Evolutionary conservation across 2,329 filamentous ascomycete genomes (phyloP), one percentile per base, ranked within the genome.

Genomic region (Alternaria panax): DNA sequence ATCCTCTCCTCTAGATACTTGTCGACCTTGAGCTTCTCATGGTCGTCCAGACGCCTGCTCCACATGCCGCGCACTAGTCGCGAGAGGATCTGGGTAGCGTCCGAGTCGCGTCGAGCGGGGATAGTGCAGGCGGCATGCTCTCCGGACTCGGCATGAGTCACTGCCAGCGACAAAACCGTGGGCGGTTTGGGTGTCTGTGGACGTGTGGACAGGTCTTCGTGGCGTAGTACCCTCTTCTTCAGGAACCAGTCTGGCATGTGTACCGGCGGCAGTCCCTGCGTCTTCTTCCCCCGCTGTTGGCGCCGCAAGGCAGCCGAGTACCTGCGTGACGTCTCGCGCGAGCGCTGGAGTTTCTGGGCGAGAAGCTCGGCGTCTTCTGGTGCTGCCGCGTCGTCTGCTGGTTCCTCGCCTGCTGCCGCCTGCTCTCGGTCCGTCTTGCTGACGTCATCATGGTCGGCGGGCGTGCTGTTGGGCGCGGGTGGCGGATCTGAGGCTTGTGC

Each of bases 191-290:
- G 57, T 27, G 48, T 42, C 5, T 52, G 59, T 22, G 54, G 36
- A 24, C 63, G 62, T 28, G 51, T 32, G 16, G 57, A 58, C 25
- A 62, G 34, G 27, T 80, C 75, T 30, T 81, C 74, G 28, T 74
- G 68, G 9, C 82, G 68, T 46, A 73, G 72, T 27, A 90, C 81
- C 54, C 85, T 85, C 20, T 79, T 74, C 38, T 83, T 76, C 53
- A 87, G 75, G 62, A 90, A 91, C 75, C 81, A 84, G 56, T 81
- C 75, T 0, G 88, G 87, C 14, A 91, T 77, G 50, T 82, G 79
- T 5, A 81, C 73, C 20, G 79, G 79, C 45, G 77, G 76, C 14
- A 78, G 63, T 14, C 73, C 75, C 32, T 74, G 67, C 0, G 70
- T 60, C 48, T 75, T 75, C 51, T 74, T 75, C 28, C 68, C 67